phyloP scores from a whole-genome alignment of 2,329 filamentous ascomycete genomes.

The Paecilomyces formosus region DNA sequence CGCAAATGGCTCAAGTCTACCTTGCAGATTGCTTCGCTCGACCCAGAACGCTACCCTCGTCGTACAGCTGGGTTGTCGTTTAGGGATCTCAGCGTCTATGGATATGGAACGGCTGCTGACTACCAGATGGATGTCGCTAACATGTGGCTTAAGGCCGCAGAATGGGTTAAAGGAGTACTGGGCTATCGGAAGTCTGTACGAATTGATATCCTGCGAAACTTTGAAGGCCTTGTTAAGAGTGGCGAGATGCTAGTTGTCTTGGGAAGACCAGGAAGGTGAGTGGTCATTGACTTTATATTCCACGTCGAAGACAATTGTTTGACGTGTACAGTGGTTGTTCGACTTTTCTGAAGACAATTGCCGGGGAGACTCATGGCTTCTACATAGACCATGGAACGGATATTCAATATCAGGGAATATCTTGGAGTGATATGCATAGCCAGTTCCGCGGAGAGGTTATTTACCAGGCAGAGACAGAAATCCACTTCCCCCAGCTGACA shows the following conservation, averaged over 20 bases:
- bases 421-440: slow-evolving; percentile 58
- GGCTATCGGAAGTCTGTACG: slow-evolving; percentile 25
- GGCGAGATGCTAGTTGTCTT: slow-evolving; percentile 52
- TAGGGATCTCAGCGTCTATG: slow-evolving; percentile 61
- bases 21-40: slow-evolving; percentile 45
- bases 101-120: slow-evolving; percentile 60
- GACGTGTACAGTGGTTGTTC: slow-evolving; percentile 50
- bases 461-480: slow-evolving; percentile 78
- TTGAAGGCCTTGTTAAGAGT: slow-evolving; percentile 53
- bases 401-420: slow-evolving; percentile 67
- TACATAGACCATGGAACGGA: slow-evolving; percentile 62
- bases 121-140: slow-evolving; percentile 51
- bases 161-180: slow-evolving; percentile 18
- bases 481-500: slow-evolving; percentile 70
- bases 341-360: slow-evolving; percentile 76
- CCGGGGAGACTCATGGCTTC: slow-evolving; percentile 76
- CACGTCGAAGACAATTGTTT: background rate
- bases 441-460: slow-evolving; percentile 77
- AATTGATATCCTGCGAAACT: slow-evolving; percentile 55
- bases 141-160: slow-evolving; percentile 29
- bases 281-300: background rate
- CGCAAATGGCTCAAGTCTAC: slow-evolving; percentile 56
- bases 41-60: slow-evolving; percentile 45
- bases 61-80: slow-evolving; percentile 59
- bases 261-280: slow-evolving; percentile 17